Evolutionary conservation across 1,139 yeast species (phyloP).

Genomic region (Lodderomyces parapsilosis): DNA sequence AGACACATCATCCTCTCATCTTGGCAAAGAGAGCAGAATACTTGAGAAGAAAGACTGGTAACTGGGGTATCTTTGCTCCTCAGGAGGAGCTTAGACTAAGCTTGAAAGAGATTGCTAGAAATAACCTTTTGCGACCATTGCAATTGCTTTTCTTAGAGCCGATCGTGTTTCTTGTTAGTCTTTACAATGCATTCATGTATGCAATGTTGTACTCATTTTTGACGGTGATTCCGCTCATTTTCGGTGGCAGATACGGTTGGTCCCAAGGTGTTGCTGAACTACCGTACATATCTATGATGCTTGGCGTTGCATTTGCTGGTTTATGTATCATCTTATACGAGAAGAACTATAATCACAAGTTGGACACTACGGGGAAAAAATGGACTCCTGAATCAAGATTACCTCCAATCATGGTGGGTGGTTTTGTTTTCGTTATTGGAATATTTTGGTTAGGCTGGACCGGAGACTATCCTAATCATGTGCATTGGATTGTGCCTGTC

Average conservation of each 20-base stretch:
- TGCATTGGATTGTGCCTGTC: slow-evolving; percentile 87
- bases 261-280: slow-evolving; percentile 52
- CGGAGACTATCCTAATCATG: slow-evolving; percentile 63
- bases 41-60: slow-evolving; percentile 53
- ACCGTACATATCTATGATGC: slow-evolving; percentile 58
- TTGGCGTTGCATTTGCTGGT: slow-evolving; percentile 65
- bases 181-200: slow-evolving; percentile 81
- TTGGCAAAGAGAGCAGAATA: slow-evolving; percentile 51
- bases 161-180: slow-evolving; percentile 60
- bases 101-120: slow-evolving; percentile 62
- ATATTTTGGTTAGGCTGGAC: slow-evolving; percentile 86
- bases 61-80: slow-evolving; percentile 83
- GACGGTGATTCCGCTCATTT: slow-evolving; percentile 77
- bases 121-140: slow-evolving; percentile 69
- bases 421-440: slow-evolving; percentile 70
- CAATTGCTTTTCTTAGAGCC: slow-evolving; percentile 71
- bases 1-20: slow-evolving; percentile 50
- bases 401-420: slow-evolving; percentile 70
- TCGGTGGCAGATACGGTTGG: slow-evolving; percentile 60
- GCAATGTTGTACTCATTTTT: slow-evolving; percentile 76
- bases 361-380: slow-evolving; percentile 45
- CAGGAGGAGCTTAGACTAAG: slow-evolving; percentile 70
- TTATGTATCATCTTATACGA: slow-evolving; percentile 26
- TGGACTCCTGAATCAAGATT: slow-evolving; percentile 58
- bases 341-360: slow-evolving; percentile 18